Evolutionary conservation across 1,284 basidiomycete species (phyloP), one percentile per base, ranked within the genome.

Genomic region (Austroboletus novae-zelandiae): DNA sequence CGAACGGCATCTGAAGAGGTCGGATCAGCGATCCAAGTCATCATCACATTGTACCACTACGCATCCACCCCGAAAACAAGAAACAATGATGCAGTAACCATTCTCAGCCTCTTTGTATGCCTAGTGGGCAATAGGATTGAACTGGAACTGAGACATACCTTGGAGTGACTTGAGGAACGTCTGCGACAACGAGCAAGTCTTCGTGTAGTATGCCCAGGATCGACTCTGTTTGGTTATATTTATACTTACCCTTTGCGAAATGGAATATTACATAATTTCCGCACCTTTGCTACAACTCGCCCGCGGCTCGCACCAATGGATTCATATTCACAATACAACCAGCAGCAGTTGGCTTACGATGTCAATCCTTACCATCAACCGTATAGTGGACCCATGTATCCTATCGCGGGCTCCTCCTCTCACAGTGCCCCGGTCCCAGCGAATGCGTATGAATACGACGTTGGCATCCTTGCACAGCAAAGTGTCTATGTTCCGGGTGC

Each of bases 361-460:
- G 76, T 81, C 45, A 89, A 88, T 63, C 85, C 86, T 30, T 89
- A 90, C 67, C 84, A 87, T 61, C 86, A 85, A 62, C 83, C 84
- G 39, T 89, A 89, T 67, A 78, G 74, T 64, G 85, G 84, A n/a
- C 85, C 86, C 36, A 82, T 85, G 59, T 88, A 79, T 62, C 78
- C 88, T 20, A 70, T 82, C 40, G 75, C 81, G 10, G 82, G 82
- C 23, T 72, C 81, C 29, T 80, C 84, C 5, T 83, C 85, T 11
- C 86, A 89, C 63, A 79, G 64, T 50, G 86, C 87, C 1, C 88
- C 87, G n/a, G 84, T 91, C 10, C 89, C 89, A 37, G 84, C 89
- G n/a, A 92, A 92, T 62, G 89, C 89, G 15, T 91, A 91, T 66
- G 89, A 92, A 67, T 92, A 92, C 63, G 89, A 92, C 67, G 89